Base-by-base conservation (phyloP, 2,329 filamentous ascomycete genomes). In the Whalleya microplaca region DNA sequence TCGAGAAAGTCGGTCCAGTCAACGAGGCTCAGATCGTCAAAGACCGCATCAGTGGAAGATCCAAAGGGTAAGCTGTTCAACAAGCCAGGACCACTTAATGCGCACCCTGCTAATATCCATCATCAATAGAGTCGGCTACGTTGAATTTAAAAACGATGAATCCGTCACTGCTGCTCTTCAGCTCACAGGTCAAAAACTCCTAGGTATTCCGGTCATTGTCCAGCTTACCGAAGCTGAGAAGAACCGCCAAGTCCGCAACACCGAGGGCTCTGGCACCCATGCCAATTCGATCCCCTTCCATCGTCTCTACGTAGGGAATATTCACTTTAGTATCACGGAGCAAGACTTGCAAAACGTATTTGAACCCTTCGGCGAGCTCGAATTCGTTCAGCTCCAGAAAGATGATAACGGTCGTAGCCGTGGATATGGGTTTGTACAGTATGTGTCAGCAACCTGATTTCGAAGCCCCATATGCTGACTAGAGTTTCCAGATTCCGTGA, bases 351-450 rank as follows among this genome's bases (percentile, higher is more conserved):
- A 94, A 81, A 92, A 94, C 73, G 92, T 99, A 59, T 99, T 99
- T 75, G 92, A 96, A 78, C 94, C 95, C 1, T 99, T 97, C 76
- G 95, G 95, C 68, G 93, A 96, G 78, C 88, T 99, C 56, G 95
- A 98, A 73, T 97, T 97, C 75, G 93, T 97, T 56, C 93, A 97
- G 73, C 83, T 99, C 56, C 96, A 99, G 75, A 97, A 96, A 78
- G 96, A 99, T 69, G 95, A 98, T 65, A 88, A 84, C 61, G 90
- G 90, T 51, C 88, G 93, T 57, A 96, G 93, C 75, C 88, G 94
- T 74, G 95, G 95, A 61, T 99, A 98, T 78, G 95, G 95, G 52
- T 99, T 99, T 79, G 94, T 99, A 61, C 95, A 99, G 95, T 98
- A 84, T 75, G 92, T 87, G 12, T 45, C 27, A 32, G 20, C 14